Evolutionary conservation across 202 grass and related monocot genomes (phyloP).

Genomic region (Panicum virgatum): DNA sequence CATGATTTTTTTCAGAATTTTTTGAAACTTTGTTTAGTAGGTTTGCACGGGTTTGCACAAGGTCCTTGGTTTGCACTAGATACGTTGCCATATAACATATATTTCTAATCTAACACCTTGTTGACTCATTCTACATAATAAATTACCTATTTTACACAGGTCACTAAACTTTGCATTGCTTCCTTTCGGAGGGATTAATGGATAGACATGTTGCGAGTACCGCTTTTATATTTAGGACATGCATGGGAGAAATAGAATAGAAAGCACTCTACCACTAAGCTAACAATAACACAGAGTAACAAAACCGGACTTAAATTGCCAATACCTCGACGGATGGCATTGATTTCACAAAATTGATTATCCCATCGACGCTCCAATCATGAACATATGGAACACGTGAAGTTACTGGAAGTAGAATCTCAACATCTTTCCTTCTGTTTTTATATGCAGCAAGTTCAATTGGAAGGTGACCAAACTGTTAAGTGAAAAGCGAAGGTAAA

Average conservation of each 20-base stretch:
- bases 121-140: background rate
- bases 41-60: too few species aligned
- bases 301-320: background rate
- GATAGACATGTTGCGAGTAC: background rate
- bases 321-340: conserved; percentile 32
- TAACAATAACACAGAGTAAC: background rate
- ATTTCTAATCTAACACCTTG: background rate
- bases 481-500: background rate
- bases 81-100: too few species aligned
- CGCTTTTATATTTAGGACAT: background rate
- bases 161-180: background rate
- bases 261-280: background rate
- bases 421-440: conserved; percentile 25
- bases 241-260: background rate
- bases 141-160: background rate
- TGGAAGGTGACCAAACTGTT: conserved; percentile 34
- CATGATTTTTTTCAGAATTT: too few species aligned
- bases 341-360: conserved; percentile 33
- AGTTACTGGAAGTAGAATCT: conserved; percentile 48
- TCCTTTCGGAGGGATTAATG: background rate
- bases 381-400: conserved; percentile 29
- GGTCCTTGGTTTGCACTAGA: too few species aligned
- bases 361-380: conserved; percentile 45
- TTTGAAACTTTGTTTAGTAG: too few species aligned
- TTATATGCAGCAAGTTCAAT: conserved; percentile 44